phyloP scores from a whole-genome alignment of 2,329 filamentous ascomycete species.

The Microdochium nivale region DNA sequence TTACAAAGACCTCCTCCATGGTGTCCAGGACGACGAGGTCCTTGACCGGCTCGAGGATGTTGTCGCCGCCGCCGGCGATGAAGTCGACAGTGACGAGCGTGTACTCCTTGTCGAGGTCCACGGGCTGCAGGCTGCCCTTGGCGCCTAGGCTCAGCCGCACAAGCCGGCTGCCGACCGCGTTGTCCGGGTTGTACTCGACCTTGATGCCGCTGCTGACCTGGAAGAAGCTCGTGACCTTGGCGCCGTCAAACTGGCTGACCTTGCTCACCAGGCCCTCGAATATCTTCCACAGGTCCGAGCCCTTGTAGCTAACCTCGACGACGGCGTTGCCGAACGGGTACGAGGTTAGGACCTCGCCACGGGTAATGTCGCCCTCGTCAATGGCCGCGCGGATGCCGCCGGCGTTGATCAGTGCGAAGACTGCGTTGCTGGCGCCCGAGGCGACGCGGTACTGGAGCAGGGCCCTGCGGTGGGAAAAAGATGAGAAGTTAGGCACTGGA shows the following conservation, averaged over 20 bases:
- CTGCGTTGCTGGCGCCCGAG: conserved; percentile 28
- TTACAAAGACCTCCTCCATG: conserved; percentile 38
- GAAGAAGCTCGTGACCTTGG: conserved; percentile 47
- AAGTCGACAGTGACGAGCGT: conserved; percentile 55
- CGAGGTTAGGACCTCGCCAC: conserved; percentile 52
- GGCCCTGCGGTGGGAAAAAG: conserved; percentile 32
- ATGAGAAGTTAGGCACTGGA: not conserved
- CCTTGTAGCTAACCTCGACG: conserved; percentile 45
- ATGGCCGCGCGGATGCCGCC: conserved; percentile 58
- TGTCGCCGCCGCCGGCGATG: conserved; percentile 53
- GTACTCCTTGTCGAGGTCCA: conserved; percentile 41
- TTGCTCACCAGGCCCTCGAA: conserved; percentile 50
- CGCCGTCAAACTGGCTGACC: conserved; percentile 44
- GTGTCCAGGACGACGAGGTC: conserved; percentile 35
- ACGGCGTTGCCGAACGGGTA: conserved; percentile 61
- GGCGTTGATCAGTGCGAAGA: conserved; percentile 54
- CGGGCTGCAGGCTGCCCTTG: conserved; percentile 15
- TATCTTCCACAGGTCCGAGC: conserved; percentile 44
- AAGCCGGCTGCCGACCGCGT: conserved; percentile 38
- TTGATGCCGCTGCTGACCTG: conserved; percentile 50
- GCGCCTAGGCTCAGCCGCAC: conserved; percentile 42
- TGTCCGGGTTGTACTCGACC: conserved; percentile 47
- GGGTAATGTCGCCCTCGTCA: conserved; percentile 50
- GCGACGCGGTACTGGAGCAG: conserved; percentile 53
- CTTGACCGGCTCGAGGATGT: conserved; percentile 35